Conservation (phyloP, 306 rosid species). For the Corylus avellana region DNA sequence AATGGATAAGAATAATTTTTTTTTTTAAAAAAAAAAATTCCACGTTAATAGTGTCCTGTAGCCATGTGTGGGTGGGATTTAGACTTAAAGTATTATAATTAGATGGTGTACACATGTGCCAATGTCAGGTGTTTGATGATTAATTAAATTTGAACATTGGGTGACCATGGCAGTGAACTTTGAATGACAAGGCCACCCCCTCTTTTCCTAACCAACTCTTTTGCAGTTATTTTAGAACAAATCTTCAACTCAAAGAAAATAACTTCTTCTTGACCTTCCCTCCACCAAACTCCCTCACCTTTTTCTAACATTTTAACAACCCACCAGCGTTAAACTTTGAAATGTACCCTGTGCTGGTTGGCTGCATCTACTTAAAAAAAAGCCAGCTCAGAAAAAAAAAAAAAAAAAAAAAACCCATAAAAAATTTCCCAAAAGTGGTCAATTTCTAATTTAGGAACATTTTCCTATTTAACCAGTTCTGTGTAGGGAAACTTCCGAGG, state of each 20-base stretch:
- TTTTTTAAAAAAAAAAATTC: too few species aligned
- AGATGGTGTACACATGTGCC: not conserved
- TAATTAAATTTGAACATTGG: not conserved
- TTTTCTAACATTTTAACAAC: constrained; percentile 7
- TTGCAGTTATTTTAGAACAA: constrained; percentile 1
- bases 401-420: too few species aligned
- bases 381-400: too few species aligned
- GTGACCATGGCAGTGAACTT: not conserved
- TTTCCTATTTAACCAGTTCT: not conserved
- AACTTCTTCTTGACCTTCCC: constrained; percentile 10
- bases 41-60: too few species aligned
- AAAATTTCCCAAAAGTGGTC: too few species aligned
- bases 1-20: too few species aligned
- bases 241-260: constrained; percentile 40
- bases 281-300: constrained; percentile 31
- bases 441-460: not conserved
- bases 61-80: too few species aligned
- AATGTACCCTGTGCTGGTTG: not conserved
- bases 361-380: not conserved
- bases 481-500: too few species aligned
- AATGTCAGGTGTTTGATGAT: not conserved
- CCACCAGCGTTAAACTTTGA: not conserved
- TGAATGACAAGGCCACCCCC: constrained; percentile 1
- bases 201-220: constrained; percentile 10
- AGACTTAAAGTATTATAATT: not conserved